A percentile compares a stretch with the other conserved stretches of the same genome.
These are phyloP conservation scores for Colletotrichum theobromicola DNA, from an alignment of 2,329 filamentous ascomycete genomes.

Conservation along the genomic window DNA sequence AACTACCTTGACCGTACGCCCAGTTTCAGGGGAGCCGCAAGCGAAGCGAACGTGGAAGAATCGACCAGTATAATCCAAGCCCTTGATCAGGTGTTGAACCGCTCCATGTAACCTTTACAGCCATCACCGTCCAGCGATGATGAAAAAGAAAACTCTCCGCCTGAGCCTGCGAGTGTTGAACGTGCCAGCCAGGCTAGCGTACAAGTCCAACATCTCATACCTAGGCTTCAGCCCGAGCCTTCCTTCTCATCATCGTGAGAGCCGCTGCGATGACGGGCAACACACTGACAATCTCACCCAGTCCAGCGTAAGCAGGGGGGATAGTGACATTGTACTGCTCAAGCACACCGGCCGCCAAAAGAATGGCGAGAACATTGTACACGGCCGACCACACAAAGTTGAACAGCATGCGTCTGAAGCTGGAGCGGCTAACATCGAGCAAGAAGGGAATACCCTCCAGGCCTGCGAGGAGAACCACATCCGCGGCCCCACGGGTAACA, in stretches of 20 bases:
- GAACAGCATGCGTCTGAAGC: constrained; percentile 52
- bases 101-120: not conserved
- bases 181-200: not conserved
- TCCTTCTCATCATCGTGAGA: constrained; percentile 31
- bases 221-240: not conserved
- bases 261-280: constrained; percentile 59
- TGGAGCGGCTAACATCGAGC: constrained; percentile 48
- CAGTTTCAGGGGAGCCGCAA: not conserved
- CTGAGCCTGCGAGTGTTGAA: constrained; percentile 4
- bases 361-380: constrained; percentile 67
- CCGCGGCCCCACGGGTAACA: constrained; percentile 59
- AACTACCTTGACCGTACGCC: not conserved
- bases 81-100: not conserved
- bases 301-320: constrained; percentile 57
- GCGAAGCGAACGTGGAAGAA: not conserved
- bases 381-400: constrained; percentile 68
- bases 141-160: not conserved
- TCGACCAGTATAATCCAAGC: not conserved
- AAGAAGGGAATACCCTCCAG: constrained; percentile 56
- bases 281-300: constrained; percentile 71
- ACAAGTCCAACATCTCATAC: not conserved
- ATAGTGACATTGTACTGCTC: constrained; percentile 50
- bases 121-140: not conserved
- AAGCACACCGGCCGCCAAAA: constrained; percentile 64
- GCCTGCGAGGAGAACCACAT: constrained; percentile 60